Base-by-base conservation (phyloP, 768 basidiomycete genomes). In the Tremella mesenterica region DNA sequence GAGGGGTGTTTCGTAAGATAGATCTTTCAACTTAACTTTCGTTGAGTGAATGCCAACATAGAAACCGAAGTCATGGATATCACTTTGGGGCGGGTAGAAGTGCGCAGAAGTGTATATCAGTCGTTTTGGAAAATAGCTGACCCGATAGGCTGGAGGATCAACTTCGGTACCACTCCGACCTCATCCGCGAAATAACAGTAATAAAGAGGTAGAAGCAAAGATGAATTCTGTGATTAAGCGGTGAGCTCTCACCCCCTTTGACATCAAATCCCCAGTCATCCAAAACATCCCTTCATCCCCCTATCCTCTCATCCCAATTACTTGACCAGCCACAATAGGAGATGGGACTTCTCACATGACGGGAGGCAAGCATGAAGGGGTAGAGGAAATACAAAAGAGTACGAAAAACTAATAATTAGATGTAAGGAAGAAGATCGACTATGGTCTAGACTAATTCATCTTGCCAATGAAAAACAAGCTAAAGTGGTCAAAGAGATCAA, bases 121-220 rank as follows among this genome's bases (percentile, higher is more conserved):
- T 33, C 6, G 16, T 18, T 33, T 13, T 36, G 21, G 16, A 25
- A 28, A 12, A 8, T 18, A 6, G 21, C 25, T 38, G 46, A 48
- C 8, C 23, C 12, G 5, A 8, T 23, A 27, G 31, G 9, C 20
- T 5, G 38, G 38, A 5, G n/a, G 21, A 12, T 36, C 41, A 33
- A 44, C 16, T 50, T 44, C 47, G 49, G 46, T 44, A 44, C 50
- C 60, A 27, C 52, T 71, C 26, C 31, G 56, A 52, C 61, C 67
- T 14, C 69, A 73, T 63, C 71, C 71, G 1, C 47, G 59, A 20
- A 73, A 73, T 45, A 61, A 61, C 16, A 51, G 59, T 7, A 73
- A 73, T 50, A 30, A 64, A 23, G 52, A 64, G 47, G 52, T 58
- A 5, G 52, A 66, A 44, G 63, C 58, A 38, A 58, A 60, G 13